Conservation (phyloP, 1,139 yeast genomes). For the Kodamaea derodonti region DNA sequence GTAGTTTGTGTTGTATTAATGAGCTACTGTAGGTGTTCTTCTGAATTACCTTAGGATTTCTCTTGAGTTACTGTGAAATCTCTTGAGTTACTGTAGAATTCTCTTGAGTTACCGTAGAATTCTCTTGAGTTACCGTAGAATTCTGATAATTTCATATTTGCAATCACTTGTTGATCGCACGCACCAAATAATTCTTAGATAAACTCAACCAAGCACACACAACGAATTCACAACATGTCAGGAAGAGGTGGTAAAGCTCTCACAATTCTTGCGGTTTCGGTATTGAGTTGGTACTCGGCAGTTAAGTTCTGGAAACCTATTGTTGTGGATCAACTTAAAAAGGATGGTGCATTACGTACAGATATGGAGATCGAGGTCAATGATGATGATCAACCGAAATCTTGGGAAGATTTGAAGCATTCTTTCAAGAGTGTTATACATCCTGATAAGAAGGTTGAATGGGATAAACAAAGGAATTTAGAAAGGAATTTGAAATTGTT, state of each 20-base stretch:
- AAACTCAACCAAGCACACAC: too few species aligned
- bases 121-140: too few species aligned
- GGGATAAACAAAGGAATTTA: constrained; percentile 8
- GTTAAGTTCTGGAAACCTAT: constrained; percentile 72
- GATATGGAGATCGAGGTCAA: constrained; percentile 53
- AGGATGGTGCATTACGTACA: constrained; percentile 62
- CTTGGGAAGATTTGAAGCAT: constrained; percentile 37
- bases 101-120: too few species aligned
- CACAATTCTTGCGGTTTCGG: constrained; percentile 29
- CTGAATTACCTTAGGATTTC: too few species aligned
- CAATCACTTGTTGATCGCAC: too few species aligned
- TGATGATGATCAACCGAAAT: constrained; percentile 33
- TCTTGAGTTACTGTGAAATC: too few species aligned
- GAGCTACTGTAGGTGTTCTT: too few species aligned
- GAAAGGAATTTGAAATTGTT: constrained; percentile 7
- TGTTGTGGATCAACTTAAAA: constrained; percentile 64
- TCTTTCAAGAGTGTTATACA: constrained; percentile 17
- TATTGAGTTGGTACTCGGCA: constrained; percentile 48
- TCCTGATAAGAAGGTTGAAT: constrained; percentile 9
- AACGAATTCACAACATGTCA: constrained; percentile 7
- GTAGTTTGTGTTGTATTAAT: too few species aligned
- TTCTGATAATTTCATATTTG: too few species aligned
- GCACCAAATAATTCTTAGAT: too few species aligned
- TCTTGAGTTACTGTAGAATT: too few species aligned
- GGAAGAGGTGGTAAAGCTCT: constrained; percentile 20